Conservation (phyloP, 1,139 yeast species). For the Suhomyces bokatorum region DNA sequence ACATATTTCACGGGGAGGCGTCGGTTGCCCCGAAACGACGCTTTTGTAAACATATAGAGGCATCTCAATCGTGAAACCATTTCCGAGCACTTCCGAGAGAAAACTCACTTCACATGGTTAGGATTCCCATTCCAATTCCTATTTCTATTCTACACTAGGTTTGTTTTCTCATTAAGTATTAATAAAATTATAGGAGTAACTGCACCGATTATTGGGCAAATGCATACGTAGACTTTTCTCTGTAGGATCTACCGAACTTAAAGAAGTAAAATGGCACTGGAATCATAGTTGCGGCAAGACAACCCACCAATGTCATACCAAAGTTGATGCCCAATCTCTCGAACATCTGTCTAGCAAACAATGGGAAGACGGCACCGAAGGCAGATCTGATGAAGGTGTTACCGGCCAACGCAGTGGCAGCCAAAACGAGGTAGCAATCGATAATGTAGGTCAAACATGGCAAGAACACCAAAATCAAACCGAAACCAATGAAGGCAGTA, state of each 20-base stretch:
- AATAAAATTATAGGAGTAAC: not conserved
- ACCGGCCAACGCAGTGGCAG: slow-evolving; percentile 91
- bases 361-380: slow-evolving; percentile 54
- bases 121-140: no score
- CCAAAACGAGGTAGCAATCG: slow-evolving; percentile 74
- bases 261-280: slow-evolving; percentile 79
- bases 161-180: slow-evolving; percentile 1
- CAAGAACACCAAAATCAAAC: slow-evolving; percentile 72
- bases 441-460: slow-evolving; percentile 79
- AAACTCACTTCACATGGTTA: not conserved
- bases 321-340: slow-evolving; percentile 71
- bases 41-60: not conserved
- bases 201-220: slow-evolving; percentile 29
- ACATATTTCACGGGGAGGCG: not conserved
- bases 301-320: slow-evolving; percentile 80
- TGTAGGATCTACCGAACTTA: slow-evolving; percentile 60
- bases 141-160: no score
- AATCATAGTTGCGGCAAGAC: slow-evolving; percentile 58
- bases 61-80: not conserved
- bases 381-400: slow-evolving; percentile 73
- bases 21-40: not conserved
- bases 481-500: slow-evolving; percentile 71
- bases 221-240: slow-evolving; percentile 68
- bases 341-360: slow-evolving; percentile 68
- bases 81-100: not conserved